Evolutionary conservation across 148 eudicot species (phyloP), one percentile per base, ranked within the genome.

Genomic region (Fagopyrum homotropicum): DNA sequence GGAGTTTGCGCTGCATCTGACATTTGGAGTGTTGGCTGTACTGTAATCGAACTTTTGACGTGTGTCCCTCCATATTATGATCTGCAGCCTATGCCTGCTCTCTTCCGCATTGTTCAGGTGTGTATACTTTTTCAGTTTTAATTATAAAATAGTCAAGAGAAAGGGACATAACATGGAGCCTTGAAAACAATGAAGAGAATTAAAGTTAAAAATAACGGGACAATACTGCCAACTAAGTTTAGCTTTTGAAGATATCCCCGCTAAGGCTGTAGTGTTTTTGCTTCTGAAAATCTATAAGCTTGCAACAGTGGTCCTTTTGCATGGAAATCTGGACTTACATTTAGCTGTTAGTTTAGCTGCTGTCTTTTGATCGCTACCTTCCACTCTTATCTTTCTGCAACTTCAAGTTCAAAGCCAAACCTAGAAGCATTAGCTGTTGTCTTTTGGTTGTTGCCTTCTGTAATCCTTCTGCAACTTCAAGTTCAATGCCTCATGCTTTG

Each of bases 1-100:
- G 99, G 99, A 76, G 99, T 96, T 83, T 96, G 98, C 85, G 97
- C 99, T 75, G 98, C 97, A 79, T 96, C 99, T 66, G 99, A 96
- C 79, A 91, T 96, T 68, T 96, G 99, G 99, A 96, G 99, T 88
- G 99, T 96, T 59, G 99, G 99, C 69, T 96, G 99, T 84, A 96
- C 99, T 68, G 99, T 96, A 70, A 96, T 96, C 78, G 99, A 96
- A 77, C 99, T 96, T 78, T 92, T 96, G 69, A 96, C 98, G 12
- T 92, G 99, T 76, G 87, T 96, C 70, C 99, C 99, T 60, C 99
- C 99, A 6, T 96, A 96, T 81, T 96, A 83, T 81, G 99, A 96
- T 79, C 97, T 96, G 79, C 99, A 92, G 81, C 98, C 99, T 73
- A 96, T 96, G 99, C 98, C 99, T 68, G 99, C 99, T 84, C 97